These are phyloP conservation scores for Dioszegia aurantiaca DNA, from an alignment of 768 basidiomycete genomes.

Conservation along the genomic window DNA sequence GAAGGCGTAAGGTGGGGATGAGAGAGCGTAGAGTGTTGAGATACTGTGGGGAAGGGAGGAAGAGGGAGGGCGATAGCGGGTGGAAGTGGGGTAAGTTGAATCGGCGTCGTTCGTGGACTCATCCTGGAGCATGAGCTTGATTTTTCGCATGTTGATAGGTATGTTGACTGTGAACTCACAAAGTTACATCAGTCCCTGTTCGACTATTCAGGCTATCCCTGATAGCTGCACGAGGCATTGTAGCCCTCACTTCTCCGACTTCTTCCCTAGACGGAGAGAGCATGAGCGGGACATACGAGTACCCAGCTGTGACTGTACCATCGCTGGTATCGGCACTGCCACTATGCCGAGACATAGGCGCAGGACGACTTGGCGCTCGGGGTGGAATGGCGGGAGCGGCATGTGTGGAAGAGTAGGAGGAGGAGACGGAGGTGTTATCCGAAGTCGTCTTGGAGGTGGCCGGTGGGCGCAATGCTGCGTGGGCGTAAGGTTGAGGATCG, in stretches of 20 bases:
- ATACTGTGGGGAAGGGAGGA: background rate
- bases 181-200: slow-evolving; percentile 8
- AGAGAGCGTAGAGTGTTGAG: background rate
- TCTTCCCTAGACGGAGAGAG: background rate
- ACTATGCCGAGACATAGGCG: too few species aligned
- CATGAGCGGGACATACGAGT: background rate
- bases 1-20: background rate
- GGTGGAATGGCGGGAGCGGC: too few species aligned
- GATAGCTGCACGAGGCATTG: background rate
- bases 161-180: background rate
- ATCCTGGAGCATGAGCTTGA: background rate
- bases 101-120: slow-evolving; percentile 5
- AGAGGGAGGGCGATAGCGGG: background rate
- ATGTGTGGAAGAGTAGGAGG: too few species aligned
- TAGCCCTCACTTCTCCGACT: background rate
- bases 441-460: background rate
- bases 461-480: background rate
- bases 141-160: background rate
- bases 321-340: too few species aligned
- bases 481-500: too few species aligned
- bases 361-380: too few species aligned
- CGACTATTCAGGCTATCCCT: slow-evolving; percentile 2
- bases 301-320: too few species aligned
- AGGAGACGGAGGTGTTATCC: too few species aligned
- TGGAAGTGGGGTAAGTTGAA: slow-evolving; percentile 8